Evolutionary conservation across 306 rosid species (phyloP).

Genomic region (Prunus campanulata): DNA sequence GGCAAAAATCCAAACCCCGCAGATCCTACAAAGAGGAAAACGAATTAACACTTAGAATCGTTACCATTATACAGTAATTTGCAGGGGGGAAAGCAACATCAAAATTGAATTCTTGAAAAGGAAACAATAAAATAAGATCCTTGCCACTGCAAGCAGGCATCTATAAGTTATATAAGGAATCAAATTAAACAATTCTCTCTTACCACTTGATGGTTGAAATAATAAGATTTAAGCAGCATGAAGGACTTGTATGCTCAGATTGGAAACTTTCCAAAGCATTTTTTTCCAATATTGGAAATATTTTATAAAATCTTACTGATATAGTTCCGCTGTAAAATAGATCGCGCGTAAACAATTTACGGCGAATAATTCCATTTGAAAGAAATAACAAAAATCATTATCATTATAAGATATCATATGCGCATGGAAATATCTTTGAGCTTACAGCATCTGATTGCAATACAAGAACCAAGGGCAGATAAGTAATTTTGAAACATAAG

Average conservation of each 20-base stretch:
- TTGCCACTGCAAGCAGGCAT: neutral
- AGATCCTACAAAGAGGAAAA: slow-evolving; percentile 44
- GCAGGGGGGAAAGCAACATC: neutral
- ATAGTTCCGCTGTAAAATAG: neutral
- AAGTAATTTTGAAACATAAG: slow-evolving; percentile 25
- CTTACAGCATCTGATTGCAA: slow-evolving; percentile 10
- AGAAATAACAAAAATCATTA: neutral
- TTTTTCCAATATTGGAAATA: neutral
- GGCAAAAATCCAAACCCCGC: slow-evolving; percentile 43
- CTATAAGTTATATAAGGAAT: neutral
- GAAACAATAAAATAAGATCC: neutral
- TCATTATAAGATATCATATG: neutral
- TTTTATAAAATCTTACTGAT: neutral
- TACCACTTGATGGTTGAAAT: neutral
- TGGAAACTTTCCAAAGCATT: neutral
- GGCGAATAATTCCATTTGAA: neutral
- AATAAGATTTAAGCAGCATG: neutral
- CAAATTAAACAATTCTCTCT: neutral
- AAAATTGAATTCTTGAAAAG: neutral
- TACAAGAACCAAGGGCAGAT: slow-evolving; percentile 30
- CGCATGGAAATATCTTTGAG: neutral
- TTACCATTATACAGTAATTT: neutral
- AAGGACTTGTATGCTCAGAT: neutral
- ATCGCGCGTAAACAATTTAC: neutral
- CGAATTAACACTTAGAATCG: neutral